A percentile compares a stretch with the other conserved stretches of the same genome.
Evolutionary conservation across 306 rosid genomes (phyloP).

Genomic region (Quercus robur): DNA sequence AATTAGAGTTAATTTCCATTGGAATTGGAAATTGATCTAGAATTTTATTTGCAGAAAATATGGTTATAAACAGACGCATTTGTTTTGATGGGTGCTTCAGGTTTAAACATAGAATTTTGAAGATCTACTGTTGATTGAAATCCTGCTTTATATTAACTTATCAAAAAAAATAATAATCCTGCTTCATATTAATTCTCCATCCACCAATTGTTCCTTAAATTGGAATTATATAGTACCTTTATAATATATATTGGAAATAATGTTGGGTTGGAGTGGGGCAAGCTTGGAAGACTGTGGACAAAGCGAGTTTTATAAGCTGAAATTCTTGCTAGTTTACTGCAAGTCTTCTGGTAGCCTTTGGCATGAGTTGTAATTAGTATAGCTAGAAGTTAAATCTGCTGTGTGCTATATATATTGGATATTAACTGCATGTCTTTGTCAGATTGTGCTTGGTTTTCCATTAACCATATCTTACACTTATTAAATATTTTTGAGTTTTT

Average conservation of each 20-base stretch:
- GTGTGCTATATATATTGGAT: neutral
- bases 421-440: neutral
- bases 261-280: neutral
- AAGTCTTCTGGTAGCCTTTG: neutral
- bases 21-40: neutral
- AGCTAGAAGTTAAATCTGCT: neutral
- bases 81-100: neutral
- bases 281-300: neutral
- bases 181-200: neutral
- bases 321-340: neutral
- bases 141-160: neutral
- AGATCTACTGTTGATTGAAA: neutral
- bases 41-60: neutral
- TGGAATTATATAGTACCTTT: neutral
- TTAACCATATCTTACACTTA: neutral
- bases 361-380: neutral
- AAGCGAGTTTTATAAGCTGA: neutral
- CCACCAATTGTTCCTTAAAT: neutral
- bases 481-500: neutral
- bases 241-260: neutral
- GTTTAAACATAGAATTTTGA: neutral
- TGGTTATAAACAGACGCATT: neutral
- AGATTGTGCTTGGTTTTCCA: too few species aligned
- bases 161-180: neutral
- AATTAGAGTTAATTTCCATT: neutral